Evolutionary conservation across 1,284 basidiomycete genomes (phyloP), one percentile per base, ranked within the genome.

Genomic region (Rhodotorula sp.): DNA sequence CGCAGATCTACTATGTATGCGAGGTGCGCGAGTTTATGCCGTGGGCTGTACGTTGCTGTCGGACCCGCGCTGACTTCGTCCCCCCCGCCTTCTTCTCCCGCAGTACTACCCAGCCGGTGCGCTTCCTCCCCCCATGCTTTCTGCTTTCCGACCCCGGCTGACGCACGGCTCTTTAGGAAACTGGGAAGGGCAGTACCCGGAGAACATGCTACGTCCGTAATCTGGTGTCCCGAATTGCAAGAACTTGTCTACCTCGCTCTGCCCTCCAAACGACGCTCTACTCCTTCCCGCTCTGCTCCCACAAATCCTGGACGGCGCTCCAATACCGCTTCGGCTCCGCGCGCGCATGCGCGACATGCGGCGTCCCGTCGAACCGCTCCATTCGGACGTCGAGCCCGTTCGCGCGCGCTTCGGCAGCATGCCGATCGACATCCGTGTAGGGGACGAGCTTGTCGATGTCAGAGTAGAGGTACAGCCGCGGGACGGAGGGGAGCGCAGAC

Each of bases 401-500:
- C 12, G 27, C 7, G 29, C 36, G 29, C 0, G 72, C 72, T 15
- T 41, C 27, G 7, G 50, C 37, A 3, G 59, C 70, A 41, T 76
- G 72, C 0, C 8, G 48, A 50, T 74, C 72, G 50, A 76, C 72
- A 61, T 76, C 70, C 6, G 53, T 27, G 27, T 39, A 53, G 15
- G 66, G 70, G 61, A 76, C 68, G 57, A 76, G 64, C 22, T 50
- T 29, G 64, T 76, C 75, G 17, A 54, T 29, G 12, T 34, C 32
- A 2, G 67, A 68, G 66, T 76, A 76, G 57, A 76, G 60, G 60
- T 76, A 76, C 22, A 74, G 66, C 0, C 74, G 69, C 6, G 72
- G 72, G 36, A 68, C 68, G 22, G 65, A 37, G 21, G 74, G 64
- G 41, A 72, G 44, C 29, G 59, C 27, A 12, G 57, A 34, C 5